Evolutionary conservation across 225 moss, liverwort and hornwort genomes (phyloP).

Genomic region (Straminergon stramineum): DNA sequence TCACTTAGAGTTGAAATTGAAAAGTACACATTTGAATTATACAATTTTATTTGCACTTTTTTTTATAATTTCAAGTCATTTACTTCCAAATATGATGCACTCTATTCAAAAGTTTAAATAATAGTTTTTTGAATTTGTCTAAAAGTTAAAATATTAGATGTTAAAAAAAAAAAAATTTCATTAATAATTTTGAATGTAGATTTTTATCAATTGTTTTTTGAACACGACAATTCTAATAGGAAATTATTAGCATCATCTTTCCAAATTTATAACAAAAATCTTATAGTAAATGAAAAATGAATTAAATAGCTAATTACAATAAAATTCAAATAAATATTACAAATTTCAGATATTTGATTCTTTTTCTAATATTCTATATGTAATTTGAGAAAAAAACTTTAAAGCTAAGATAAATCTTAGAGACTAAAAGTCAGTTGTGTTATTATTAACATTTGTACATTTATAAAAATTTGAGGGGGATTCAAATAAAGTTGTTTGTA

Average conservation of each 20-base stretch:
- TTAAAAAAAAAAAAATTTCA: background rate
- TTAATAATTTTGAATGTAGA: background rate
- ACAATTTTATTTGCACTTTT: background rate
- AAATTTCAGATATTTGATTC: background rate
- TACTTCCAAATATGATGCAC: fast-evolving
- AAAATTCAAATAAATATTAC: background rate
- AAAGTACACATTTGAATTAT: background rate
- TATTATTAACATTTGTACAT: background rate
- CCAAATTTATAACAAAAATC: too few relatives aligned
- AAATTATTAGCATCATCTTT: background rate
- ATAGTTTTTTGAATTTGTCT: fast-evolving
- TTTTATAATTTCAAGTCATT: background rate
- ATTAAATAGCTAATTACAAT: too few relatives aligned
- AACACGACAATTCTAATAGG: fast-evolving
- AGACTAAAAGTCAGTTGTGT: background rate
- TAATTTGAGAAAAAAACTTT: background rate
- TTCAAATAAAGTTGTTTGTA: background rate
- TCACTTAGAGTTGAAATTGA: background rate
- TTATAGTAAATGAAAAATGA: background rate
- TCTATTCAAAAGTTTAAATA: fast-evolving
- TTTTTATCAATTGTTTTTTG: fast-evolving
- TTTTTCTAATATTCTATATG: background rate
- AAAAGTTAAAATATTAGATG: background rate
- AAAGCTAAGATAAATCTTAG: too few relatives aligned
- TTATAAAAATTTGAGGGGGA: background rate